Percentiles rank a stretch among this genome's conserved stretches.
Evolutionary conservation across 768 basidiomycete genomes (phyloP).

Genomic region (Daedaleopsis sinensis): DNA sequence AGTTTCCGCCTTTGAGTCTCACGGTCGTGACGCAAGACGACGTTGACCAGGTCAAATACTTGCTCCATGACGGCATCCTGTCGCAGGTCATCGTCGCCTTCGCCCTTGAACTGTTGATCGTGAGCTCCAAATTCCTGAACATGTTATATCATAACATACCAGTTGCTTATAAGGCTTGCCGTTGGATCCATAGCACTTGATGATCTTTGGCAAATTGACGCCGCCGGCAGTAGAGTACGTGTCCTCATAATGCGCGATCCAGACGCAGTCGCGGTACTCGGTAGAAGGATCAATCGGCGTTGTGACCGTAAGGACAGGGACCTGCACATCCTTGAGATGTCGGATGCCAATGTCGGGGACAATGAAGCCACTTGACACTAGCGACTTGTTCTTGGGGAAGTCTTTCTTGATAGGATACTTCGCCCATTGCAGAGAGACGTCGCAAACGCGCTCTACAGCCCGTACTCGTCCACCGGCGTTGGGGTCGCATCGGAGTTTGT

Average conservation of each 20-base stretch:
- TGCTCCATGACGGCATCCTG: slow-evolving; percentile 99
- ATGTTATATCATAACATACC: slow-evolving; percentile 47
- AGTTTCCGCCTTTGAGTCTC: slow-evolving; percentile 77
- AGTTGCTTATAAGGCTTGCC: slow-evolving; percentile 75
- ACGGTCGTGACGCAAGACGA: slow-evolving; percentile 70
- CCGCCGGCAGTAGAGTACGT: slow-evolving; percentile 75
- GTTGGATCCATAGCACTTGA: slow-evolving; percentile 64
- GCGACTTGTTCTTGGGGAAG: slow-evolving; percentile 6
- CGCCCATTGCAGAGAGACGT: slow-evolving; percentile 76
- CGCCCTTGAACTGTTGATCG: slow-evolving; percentile 78
- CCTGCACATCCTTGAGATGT: slow-evolving; percentile 53
- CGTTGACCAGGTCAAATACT: slow-evolving; percentile 89
- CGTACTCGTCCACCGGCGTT: slow-evolving; percentile 41
- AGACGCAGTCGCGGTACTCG: slow-evolving; percentile 70
- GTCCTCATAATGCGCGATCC: slow-evolving; percentile 63
- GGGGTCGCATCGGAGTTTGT: slow-evolving; percentile 51
- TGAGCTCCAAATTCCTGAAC: background rate
- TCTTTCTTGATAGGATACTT: slow-evolving; percentile 51
- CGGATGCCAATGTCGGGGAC: slow-evolving; percentile 55
- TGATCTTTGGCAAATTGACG: slow-evolving; percentile 81
- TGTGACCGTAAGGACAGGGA: slow-evolving; percentile 84
- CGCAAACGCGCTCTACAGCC: slow-evolving; percentile 62
- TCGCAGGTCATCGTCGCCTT: slow-evolving; percentile 87
- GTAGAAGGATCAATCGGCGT: slow-evolving; percentile 71
- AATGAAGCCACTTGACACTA: slow-evolving; percentile 27